Evolutionary conservation across 2,329 filamentous ascomycete species (phyloP).

Genomic region (Ophiocordyceps camponoti-floridani): DNA sequence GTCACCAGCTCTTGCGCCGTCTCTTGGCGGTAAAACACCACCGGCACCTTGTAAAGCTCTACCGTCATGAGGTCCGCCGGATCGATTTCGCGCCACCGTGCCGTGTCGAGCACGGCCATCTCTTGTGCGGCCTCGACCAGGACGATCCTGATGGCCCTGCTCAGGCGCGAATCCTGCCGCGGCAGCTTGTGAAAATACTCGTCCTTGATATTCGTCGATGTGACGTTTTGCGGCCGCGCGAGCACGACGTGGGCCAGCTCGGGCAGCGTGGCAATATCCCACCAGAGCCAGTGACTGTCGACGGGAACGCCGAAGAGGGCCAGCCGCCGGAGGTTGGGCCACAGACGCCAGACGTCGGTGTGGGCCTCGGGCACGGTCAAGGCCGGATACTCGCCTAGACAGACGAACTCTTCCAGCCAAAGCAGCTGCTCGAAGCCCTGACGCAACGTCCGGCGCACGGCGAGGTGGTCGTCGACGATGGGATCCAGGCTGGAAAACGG

Average conservation of each 20-base stretch:
- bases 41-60: slow-evolving; percentile 19
- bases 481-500: slow-evolving; percentile 24
- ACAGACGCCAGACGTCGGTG: slow-evolving; percentile 23
- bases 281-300: slow-evolving; percentile 20
- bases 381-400: slow-evolving; percentile 26
- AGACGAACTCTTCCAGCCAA: slow-evolving; percentile 28
- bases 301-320: slow-evolving; percentile 22
- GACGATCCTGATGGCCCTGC: slow-evolving; percentile 12
- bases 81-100: slow-evolving; percentile 16
- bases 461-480: slow-evolving; percentile 20
- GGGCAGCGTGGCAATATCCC: slow-evolving; percentile 16
- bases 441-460: slow-evolving; percentile 19
- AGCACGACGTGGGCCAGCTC: slow-evolving; percentile 23
- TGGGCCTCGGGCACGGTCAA: slow-evolving; percentile 15
- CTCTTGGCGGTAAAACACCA: slow-evolving; percentile 20
- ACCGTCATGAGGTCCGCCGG: slow-evolving; percentile 18
- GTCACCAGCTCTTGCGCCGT: slow-evolving; percentile 17
- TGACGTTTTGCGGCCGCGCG: slow-evolving; percentile 16
- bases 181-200: slow-evolving; percentile 19
- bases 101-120: slow-evolving; percentile 9
- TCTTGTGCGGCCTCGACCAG: slow-evolving; percentile 12
- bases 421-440: slow-evolving; percentile 25
- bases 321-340: slow-evolving; percentile 22
- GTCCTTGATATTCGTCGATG: slow-evolving; percentile 18
- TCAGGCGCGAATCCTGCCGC: slow-evolving; percentile 9